A percentile compares a stretch with the other conserved stretches of the same genome.
Conservation (phyloP, 1,139 yeast genomes). For the Debaryomyces sp. region DNA sequence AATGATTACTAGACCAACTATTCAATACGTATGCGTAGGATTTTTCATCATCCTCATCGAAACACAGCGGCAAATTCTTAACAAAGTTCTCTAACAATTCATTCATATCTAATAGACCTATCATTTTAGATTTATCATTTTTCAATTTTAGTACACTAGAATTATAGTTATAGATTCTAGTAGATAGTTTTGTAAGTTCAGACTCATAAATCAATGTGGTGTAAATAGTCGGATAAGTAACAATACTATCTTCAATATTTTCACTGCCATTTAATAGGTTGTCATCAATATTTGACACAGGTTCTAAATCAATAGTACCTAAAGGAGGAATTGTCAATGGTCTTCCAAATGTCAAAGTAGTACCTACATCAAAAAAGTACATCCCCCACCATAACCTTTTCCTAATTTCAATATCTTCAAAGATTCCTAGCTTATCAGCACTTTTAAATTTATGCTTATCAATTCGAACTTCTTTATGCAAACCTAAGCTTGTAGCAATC, state of each 20-base stretch:
- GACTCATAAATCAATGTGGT: conserved; percentile 63
- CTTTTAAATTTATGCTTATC: conserved; percentile 5
- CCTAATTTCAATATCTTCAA: conserved; percentile 39
- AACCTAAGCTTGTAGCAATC: conserved; percentile 68
- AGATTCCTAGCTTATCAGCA: conserved; percentile 13
- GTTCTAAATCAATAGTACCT: conserved; percentile 52
- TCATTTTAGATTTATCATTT: conserved; percentile 35
- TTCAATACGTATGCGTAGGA: conserved; percentile 25
- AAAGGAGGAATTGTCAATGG: conserved; percentile 58
- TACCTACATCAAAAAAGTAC: conserved; percentile 64
- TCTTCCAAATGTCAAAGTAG: conserved; percentile 67
- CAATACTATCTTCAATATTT: conserved; percentile 17
- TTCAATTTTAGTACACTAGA: conserved; percentile 20
- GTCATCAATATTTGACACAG: conserved; percentile 57
- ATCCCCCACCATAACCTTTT: conserved; percentile 65
- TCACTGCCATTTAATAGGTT: conserved; percentile 26
- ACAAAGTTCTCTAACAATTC: conserved; percentile 44
- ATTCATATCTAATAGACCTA: conserved; percentile 52
- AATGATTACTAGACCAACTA: conserved; percentile 10
- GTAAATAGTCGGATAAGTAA: conserved; percentile 54
- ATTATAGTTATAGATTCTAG: conserved; percentile 48
- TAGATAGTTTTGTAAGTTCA: conserved; percentile 52
- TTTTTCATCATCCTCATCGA: conserved; percentile 39
- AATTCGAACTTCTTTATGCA: conserved; percentile 21
- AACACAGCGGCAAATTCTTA: conserved; percentile 48